Evolutionary conservation across 2,329 filamentous ascomycete species (phyloP).

Genomic region (Keithomyces neogunnii): DNA sequence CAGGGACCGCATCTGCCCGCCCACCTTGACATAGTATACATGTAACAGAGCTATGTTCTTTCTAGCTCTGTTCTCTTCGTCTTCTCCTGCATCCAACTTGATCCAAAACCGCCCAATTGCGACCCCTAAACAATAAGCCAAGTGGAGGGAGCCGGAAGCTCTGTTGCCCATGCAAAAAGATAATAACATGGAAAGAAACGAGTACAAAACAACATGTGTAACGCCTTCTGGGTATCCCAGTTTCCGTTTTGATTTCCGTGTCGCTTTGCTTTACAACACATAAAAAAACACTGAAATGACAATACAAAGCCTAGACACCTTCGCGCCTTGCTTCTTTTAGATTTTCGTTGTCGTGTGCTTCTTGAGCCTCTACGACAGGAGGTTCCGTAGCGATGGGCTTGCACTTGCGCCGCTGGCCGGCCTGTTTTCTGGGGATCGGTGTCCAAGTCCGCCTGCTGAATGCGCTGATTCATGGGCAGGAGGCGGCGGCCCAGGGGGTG

Average conservation of each 20-base stretch:
- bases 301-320: background rate
- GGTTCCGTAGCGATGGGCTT: conserved; percentile 66
- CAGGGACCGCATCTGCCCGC: background rate
- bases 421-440: conserved; percentile 30
- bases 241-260: background rate
- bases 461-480: conserved; percentile 18
- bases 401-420: conserved; percentile 62
- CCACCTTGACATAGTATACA: background rate
- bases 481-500: conserved; percentile 14
- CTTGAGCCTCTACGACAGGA: conserved; percentile 48
- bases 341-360: background rate
- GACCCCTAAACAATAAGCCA: background rate
- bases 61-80: background rate
- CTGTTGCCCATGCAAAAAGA: background rate
- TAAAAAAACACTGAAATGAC: background rate
- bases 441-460: conserved; percentile 14
- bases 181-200: background rate
- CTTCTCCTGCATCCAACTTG: background rate
- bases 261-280: background rate
- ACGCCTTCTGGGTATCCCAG: conserved; percentile 4
- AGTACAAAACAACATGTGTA: background rate
- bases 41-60: background rate
- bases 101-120: conserved; percentile 4
- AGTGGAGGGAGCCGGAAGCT: too few relatives aligned
- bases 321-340: background rate